Evolutionary conservation across 2,329 filamentous ascomycete genomes (phyloP).

Genomic region (Orbilia javanica): DNA sequence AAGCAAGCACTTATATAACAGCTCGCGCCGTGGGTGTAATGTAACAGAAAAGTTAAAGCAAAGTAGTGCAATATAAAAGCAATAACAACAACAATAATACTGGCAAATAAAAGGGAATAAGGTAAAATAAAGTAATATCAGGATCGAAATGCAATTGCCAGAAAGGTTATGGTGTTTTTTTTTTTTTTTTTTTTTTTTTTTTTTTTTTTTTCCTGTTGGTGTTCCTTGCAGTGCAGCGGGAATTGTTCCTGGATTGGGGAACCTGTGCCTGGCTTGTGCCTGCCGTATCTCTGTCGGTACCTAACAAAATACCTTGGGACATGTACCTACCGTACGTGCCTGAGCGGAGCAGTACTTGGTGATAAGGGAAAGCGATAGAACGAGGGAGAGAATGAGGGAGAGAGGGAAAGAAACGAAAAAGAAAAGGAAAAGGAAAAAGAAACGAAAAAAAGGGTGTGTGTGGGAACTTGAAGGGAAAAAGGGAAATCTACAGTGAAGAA

Average conservation of each 20-base stretch:
- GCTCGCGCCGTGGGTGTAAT: neutral
- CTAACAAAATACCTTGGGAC: neutral
- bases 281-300: slow-evolving; percentile 5
- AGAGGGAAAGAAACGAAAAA: neutral
- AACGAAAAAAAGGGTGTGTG: no score
- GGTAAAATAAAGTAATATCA: neutral
- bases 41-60: neutral
- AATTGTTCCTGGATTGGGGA: slow-evolving; percentile 26
- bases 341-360: no score
- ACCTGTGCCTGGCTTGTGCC: slow-evolving; percentile 30
- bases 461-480: neutral
- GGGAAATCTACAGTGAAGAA: neutral
- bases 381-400: neutral
- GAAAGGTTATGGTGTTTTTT: slow-evolving; percentile 8
- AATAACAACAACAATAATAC: neutral
- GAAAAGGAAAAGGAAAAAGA: neutral
- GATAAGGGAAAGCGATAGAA: no score
- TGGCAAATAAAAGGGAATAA: neutral
- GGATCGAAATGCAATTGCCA: neutral
- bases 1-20: neutral
- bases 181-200: no score
- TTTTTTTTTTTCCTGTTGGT: no score
- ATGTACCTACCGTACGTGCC: neutral
- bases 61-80: neutral
- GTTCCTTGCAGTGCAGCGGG: slow-evolving; percentile 42